Evolutionary conservation across 768 basidiomycete species (phyloP), one percentile per base, ranked within the genome.

Genomic region (Suillus luteus): DNA sequence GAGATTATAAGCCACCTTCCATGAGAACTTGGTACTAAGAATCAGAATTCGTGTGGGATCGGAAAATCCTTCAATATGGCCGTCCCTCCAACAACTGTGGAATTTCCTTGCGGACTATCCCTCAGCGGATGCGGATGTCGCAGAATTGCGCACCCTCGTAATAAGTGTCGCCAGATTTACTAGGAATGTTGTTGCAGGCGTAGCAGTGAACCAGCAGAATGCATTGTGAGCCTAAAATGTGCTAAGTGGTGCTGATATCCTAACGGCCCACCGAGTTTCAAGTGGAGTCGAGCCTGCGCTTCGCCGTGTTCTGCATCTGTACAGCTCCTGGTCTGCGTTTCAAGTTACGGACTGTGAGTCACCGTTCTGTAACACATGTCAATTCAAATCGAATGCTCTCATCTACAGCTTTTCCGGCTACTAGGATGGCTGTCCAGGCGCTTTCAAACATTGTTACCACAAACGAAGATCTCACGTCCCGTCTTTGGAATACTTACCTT

Each of bases 401-500:
- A 17, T 17, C 17, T 57, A 58, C 70, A 96, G 95, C 85, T 63
- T 81, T 85, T 61, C 76, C 82, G 0, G 79, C 84, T 22, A 86
- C 90, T 9, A 82, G 91, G 17, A 82, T 92, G 63, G 77, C 92
- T 35, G 80, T 88, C 2, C 94, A 97, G 73, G 78, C 91, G 4
- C 80, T 96, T 35, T 91, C 93, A 22, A 97, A 97, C 73, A 80
- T 94, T 27, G 83, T 96, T 38, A 93, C 95, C 2, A 82, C 83
- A 9, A 92, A 94, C 65, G 84, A 88, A 48, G 68, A 65, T 9
- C 81, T 89, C 52, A 80, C 84, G 65, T 72, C 79, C n/a, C 79
- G 72, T 24, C 75, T 90, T 38, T 93, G 90, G 91, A 80, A 81
- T 41, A 80, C 77, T 1, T 89, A 89, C 68, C 77, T 93, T 72